These are phyloP conservation scores for Taphrina betulina DNA, from an alignment of 1,139 yeast genomes.

Conservation along the genomic window DNA sequence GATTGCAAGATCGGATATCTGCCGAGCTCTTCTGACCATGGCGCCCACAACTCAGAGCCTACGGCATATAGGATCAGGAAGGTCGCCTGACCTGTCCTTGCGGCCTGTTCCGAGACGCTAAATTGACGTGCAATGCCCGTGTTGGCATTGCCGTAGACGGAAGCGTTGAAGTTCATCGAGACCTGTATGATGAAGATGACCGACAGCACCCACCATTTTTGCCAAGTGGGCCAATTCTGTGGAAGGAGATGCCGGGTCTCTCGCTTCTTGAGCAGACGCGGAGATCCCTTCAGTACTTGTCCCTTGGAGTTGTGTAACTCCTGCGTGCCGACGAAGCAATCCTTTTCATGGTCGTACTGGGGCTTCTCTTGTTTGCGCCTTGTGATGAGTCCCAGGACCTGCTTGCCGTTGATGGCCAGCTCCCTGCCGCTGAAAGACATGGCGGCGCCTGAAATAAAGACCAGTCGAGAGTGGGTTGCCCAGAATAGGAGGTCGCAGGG, in stretches of 20 bases:
- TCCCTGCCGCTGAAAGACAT: no score
- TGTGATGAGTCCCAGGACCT: no score
- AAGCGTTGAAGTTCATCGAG: slow-evolving; percentile 49
- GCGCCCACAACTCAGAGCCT: slow-evolving; percentile 50
- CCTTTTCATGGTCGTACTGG: slow-evolving; percentile 1
- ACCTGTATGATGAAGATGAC: slow-evolving; percentile 47
- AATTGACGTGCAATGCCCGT: slow-evolving; percentile 44
- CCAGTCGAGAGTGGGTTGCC: no score
- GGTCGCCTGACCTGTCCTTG: slow-evolving; percentile 46
- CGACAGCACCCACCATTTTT: slow-evolving; percentile 46
- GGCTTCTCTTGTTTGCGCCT: slow-evolving; percentile 7
- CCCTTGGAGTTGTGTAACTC: slow-evolving; percentile 10
- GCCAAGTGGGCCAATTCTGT: slow-evolving; percentile 42
- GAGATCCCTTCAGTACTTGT: slow-evolving; percentile 11
- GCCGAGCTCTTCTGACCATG: slow-evolving; percentile 49
- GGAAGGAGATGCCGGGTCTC: slow-evolving; percentile 47
- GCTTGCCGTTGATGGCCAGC: no score
- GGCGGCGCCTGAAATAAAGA: no score
- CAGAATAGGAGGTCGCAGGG: no score
- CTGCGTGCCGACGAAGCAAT: background rate
- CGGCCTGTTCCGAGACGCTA: slow-evolving; percentile 44
- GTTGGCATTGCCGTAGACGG: slow-evolving; percentile 46
- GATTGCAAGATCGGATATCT: slow-evolving; percentile 48
- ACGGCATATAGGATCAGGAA: slow-evolving; percentile 48
- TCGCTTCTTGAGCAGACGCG: slow-evolving; percentile 40